Conservation (phyloP, 2,329 filamentous ascomycete species). For the Cercospora brassicicola region DNA sequence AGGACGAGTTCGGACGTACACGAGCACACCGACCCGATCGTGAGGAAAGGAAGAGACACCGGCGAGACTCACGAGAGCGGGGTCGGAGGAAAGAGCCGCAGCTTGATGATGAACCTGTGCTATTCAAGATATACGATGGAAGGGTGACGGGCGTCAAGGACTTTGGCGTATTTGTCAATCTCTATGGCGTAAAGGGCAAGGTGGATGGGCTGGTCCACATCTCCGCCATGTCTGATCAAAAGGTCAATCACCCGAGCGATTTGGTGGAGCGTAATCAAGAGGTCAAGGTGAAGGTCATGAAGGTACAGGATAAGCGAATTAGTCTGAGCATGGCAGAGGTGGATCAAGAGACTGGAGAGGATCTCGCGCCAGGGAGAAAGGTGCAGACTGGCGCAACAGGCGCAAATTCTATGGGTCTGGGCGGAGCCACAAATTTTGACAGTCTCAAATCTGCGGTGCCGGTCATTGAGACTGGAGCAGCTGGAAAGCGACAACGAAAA, state of each 20-base stretch:
- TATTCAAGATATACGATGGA: slow-evolving; percentile 87
- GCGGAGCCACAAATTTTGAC: slow-evolving; percentile 58
- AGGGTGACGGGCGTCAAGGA: slow-evolving; percentile 90
- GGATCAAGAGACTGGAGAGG: slow-evolving; percentile 82
- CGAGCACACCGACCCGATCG: slow-evolving; percentile 47
- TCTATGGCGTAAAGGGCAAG: slow-evolving; percentile 83
- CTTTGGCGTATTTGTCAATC: slow-evolving; percentile 91
- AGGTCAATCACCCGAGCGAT: slow-evolving; percentile 90
- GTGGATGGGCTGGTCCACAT: slow-evolving; percentile 93
- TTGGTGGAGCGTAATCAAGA: slow-evolving; percentile 75
- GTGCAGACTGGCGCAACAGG: slow-evolving; percentile 84
- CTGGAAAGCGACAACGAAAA: slow-evolving; percentile 70
- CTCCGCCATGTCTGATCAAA: slow-evolving; percentile 79
- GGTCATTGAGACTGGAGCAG: slow-evolving; percentile 59
- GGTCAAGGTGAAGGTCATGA: slow-evolving; percentile 91
- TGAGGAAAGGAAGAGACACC: slow-evolving; percentile 45
- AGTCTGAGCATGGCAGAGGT: slow-evolving; percentile 97
- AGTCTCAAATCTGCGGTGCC: slow-evolving; percentile 46
- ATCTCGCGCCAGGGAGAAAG: slow-evolving; percentile 73
- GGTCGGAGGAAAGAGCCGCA: slow-evolving; percentile 63
- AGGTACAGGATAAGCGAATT: slow-evolving; percentile 76
- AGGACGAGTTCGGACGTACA: slow-evolving; percentile 60
- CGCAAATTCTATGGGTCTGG: slow-evolving; percentile 81
- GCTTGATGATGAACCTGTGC: slow-evolving; percentile 74
- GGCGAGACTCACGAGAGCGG: slow-evolving; percentile 62